Conservation (phyloP, 345 rosid genomes). For the Lenwebbia sp. region DNA sequence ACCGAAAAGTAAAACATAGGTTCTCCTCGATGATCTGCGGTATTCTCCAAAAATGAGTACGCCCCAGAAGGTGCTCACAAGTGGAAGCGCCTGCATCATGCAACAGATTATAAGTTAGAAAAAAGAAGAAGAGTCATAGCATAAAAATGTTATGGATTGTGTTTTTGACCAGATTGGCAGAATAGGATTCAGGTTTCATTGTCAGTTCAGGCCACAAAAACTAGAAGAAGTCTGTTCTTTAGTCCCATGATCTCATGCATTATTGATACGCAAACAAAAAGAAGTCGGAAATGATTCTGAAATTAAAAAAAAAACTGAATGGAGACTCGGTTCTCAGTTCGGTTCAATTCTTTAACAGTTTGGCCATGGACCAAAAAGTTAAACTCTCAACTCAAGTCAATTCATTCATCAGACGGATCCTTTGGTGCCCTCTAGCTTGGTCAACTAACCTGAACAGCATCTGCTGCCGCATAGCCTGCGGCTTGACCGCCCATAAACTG, state of each 20-base stretch:
- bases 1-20: conserved; percentile 44
- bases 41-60: conserved; percentile 77
- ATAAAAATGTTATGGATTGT: background rate
- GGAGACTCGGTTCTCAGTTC: background rate
- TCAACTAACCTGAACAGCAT: conserved; percentile 61
- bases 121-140: background rate
- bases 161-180: background rate
- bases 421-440: background rate
- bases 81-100: conserved; percentile 68
- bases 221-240: background rate
- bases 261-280: background rate
- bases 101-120: background rate
- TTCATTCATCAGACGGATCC: background rate
- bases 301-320: background rate
- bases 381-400: background rate
- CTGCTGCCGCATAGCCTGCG: conserved; percentile 88
- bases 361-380: background rate
- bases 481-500: conserved; percentile 93
- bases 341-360: background rate
- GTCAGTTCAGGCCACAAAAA: background rate
- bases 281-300: background rate
- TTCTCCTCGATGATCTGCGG: conserved; percentile 54
- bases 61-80: conserved; percentile 91
- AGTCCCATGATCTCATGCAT: background rate
- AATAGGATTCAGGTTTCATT: background rate